Base-by-base conservation (phyloP, 345 rosid genomes). In the Melaleuca alternifolia region DNA sequence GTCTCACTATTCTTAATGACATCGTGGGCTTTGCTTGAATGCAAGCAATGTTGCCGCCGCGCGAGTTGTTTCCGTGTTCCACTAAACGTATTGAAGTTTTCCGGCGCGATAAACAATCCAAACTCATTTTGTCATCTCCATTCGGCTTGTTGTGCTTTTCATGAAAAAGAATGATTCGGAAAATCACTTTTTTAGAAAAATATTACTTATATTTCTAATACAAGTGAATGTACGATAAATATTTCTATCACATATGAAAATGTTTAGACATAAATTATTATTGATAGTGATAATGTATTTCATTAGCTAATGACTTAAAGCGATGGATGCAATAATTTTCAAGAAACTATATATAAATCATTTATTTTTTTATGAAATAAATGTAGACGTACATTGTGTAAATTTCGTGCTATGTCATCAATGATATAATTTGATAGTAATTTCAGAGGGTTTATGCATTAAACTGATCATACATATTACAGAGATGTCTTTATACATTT, bases 181-280 rank as follows among this genome's bases (percentile, higher is more conserved):
- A 59, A 59, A 59, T 5, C n/a, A 26, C n/a, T 0, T 59, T 59
- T 6, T 0, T 2, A n/a, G n/a, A 59, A n/a, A 12, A 5, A n/a
- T n/a, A 1, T 12, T 1, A 26, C 1, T 59, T 59, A 7, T 59
- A 11, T 59, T 0, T 0, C 1, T n/a, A 26, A 11, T 0, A 1
- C 26, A 59, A 11, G 2, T 11, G 0, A 57, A 57, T 0, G 5
- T 24, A 4, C 1, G 2, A 26, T 5, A 59, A 5, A n/a, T 26
- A 5, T 26, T 59, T 59, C 12, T 0, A 57, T 59, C 3, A 0
- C n/a, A 3, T 5, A n/a, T 3, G n/a, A 59, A 52, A 54, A 1
- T 1, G 2, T 57, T 59, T 2, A 57, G 28, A n/a, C 0, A 59
- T 59, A 6, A 59, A 12, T 59, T n/a, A 6, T 5, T 59, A 0